Conservation (phyloP, 2,329 filamentous ascomycete genomes). For the Fusarium compactum region DNA sequence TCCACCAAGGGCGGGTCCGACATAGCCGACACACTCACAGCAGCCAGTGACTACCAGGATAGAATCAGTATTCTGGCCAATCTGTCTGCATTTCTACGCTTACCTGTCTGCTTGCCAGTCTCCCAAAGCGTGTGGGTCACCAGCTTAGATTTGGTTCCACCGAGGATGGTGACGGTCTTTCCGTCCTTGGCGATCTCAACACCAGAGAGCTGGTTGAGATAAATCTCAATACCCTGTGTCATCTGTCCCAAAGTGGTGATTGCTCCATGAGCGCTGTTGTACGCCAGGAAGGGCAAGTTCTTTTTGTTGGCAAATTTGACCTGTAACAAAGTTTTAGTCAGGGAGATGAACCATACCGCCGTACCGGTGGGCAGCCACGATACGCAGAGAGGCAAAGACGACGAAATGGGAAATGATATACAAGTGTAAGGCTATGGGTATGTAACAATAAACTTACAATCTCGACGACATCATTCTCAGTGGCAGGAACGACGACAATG, state of each 20-base stretch:
- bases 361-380: too few species aligned
- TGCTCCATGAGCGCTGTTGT: constrained; percentile 7
- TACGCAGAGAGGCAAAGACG: too few species aligned
- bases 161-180: constrained; percentile 3
- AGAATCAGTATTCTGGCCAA: neutral
- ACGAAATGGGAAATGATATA: neutral
- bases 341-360: too few species aligned
- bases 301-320: constrained; percentile 13
- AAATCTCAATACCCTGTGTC: constrained; percentile 14
- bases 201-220: constrained; percentile 9
- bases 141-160: constrained; percentile 6
- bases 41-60: constrained; percentile 32
- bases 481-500: constrained; percentile 11
- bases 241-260: constrained; percentile 10
- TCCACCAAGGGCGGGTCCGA: constrained; percentile 48
- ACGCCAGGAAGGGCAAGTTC: constrained; percentile 4
- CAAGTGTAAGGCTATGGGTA: neutral
- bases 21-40: constrained; percentile 45
- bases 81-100: rapidly evolving
- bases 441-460: neutral
- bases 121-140: constrained; percentile 44
- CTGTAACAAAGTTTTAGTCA: neutral
- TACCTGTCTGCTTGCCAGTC: constrained; percentile 7
- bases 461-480: constrained; percentile 5
- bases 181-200: constrained; percentile 13